Base-by-base conservation (phyloP, 192 early-diverging fungal species). In the Backusella luteola region DNA sequence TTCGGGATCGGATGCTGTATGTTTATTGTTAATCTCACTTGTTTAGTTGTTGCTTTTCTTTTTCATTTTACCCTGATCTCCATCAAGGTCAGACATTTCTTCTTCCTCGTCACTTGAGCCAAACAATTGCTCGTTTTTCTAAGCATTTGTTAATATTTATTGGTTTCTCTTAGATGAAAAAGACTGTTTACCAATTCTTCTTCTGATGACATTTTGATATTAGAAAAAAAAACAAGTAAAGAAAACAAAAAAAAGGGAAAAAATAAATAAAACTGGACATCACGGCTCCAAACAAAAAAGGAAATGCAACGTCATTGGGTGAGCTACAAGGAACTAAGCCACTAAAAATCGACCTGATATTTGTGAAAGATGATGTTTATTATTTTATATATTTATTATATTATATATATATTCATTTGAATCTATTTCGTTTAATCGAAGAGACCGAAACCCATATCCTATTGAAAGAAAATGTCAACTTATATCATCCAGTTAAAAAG, bases 361-460 rank as follows among this genome's bases (percentile, higher is more conserved):
- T 2, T 23, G n/a, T 36, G 19, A 38, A 23, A 14, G 12, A 21
- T 69, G 7, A 41, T 69, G 36, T 41, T 23, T 11, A 19, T 59
- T 36, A 35, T 32, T 32, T 32, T 66, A 63, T n/a, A 63, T 63
- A 69, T 23, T 4, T 35, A n/a, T 29, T 36, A 35, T 29, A 29
- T 29, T 66, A 63, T 21, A 63, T 21, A 63, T 63, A 35, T 68
- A 34, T 8, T 67, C 34, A 15, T 67, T 5, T 68, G 17, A 8
- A 36, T 12, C 35, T 7, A 34, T 36, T 49, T 46, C 34, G 80
- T 85, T 93, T 96, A 96, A 91, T 96, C 95, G 88, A 96, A 96
- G 77, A 96, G 92, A 94, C 95, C 95, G 85, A 96, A 93, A 81
- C 94, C 95, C 95, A 96, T 96, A 80, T 93, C 86, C 81, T 82